Evolutionary conservation across 163 green algal species (phyloP).

Genomic region (Dunaliella salina): DNA sequence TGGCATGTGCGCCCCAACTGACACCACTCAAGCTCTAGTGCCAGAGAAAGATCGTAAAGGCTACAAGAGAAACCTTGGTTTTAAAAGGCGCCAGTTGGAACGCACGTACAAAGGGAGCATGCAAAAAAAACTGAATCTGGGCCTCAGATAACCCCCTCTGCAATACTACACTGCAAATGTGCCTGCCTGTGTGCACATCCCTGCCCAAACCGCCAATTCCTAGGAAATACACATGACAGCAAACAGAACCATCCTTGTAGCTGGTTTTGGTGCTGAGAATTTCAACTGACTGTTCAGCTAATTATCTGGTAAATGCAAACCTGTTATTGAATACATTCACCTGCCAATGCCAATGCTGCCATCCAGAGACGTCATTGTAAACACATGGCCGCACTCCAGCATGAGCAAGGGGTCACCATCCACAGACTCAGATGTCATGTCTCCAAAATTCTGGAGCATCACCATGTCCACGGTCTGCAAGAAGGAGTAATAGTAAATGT

Average conservation of each 20-base stretch:
- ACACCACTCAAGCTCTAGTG: too few relatives aligned
- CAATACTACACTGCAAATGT: too few relatives aligned
- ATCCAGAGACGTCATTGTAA: conserved; percentile 33
- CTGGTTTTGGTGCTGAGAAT: not conserved
- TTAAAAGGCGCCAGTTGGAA: too few relatives aligned
- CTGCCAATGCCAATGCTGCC: conserved; percentile 12
- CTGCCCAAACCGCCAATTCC: too few relatives aligned
- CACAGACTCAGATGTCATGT: conserved; percentile 19
- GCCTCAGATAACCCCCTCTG: too few relatives aligned
- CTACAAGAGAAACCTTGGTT: too few relatives aligned
- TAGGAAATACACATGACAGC: not conserved
- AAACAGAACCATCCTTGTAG: not conserved
- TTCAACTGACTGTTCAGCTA: not conserved
- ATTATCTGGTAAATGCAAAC: not conserved
- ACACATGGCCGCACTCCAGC: conserved; percentile 42
- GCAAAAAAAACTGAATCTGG: too few relatives aligned
- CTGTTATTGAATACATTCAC: not conserved
- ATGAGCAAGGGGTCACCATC: conserved; percentile 31
- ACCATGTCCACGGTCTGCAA: conserved; percentile 13
- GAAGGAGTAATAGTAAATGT: too few relatives aligned
- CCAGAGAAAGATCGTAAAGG: too few relatives aligned
- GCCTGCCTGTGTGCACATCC: too few relatives aligned
- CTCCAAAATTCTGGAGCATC: not conserved
- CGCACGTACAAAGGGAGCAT: too few relatives aligned
- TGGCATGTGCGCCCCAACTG: too few relatives aligned